Percentiles rank a stretch among this genome's conserved stretches.
phyloP scores from a whole-genome alignment of 225 moss, liverwort and hornwort genomes.

The Rhytidiadelphus loreus region DNA sequence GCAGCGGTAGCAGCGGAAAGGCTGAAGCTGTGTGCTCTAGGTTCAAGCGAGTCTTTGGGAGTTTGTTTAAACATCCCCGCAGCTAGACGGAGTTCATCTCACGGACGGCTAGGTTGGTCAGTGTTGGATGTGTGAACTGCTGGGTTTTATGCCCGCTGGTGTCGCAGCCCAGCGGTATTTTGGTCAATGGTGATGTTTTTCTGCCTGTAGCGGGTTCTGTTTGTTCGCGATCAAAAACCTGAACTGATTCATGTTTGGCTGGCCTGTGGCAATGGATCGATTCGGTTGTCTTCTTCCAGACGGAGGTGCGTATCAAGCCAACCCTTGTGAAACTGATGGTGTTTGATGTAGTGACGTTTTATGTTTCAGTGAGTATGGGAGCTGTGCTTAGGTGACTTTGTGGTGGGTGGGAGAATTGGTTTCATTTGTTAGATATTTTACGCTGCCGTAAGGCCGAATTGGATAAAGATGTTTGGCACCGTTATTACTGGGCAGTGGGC shows the following conservation, averaged over 20 bases:
- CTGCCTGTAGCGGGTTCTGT: neutral
- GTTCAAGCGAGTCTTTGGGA: neutral
- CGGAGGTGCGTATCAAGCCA: conserved; percentile 19
- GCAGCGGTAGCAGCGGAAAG: neutral
- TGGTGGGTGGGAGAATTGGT: neutral
- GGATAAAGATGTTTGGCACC: neutral
- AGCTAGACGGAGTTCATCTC: neutral
- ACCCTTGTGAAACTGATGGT: neutral
- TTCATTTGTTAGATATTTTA: neutral
- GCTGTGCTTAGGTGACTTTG: neutral
- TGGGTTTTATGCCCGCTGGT: neutral
- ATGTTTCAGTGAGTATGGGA: neutral
- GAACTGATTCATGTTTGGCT: neutral
- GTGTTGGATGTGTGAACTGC: neutral
- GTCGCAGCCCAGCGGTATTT: neutral
- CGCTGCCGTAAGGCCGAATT: neutral
- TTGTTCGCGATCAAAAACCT: neutral
- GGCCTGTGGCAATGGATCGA: neutral
- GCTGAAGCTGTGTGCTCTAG: neutral
- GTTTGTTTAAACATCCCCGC: neutral
- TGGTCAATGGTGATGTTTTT: neutral
- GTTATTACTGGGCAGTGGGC: neutral
- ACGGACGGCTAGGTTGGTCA: neutral
- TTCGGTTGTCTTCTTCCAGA: conserved; percentile 2
- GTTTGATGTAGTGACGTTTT: neutral